Conservation (phyloP, 768 basidiomycete genomes). For the Boletus barrowsii region DNA sequence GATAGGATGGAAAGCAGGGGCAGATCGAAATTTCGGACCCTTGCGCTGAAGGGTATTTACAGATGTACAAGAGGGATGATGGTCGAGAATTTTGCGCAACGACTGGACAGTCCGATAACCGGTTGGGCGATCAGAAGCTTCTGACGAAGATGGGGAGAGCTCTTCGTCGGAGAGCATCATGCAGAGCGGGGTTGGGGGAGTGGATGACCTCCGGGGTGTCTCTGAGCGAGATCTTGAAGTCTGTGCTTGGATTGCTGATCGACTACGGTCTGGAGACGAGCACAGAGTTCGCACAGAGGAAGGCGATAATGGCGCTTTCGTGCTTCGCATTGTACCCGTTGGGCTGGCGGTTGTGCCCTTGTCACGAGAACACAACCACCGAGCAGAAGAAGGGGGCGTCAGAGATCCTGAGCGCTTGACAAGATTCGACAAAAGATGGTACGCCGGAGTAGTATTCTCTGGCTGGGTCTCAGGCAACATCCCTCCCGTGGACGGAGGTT, state of each 20-base stretch:
- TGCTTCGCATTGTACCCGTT: slow-evolving; percentile 25
- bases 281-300: slow-evolving; percentile 10
- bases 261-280: slow-evolving; percentile 15
- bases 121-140: slow-evolving; percentile 47
- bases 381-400: slow-evolving; percentile 22
- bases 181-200: slow-evolving; percentile 28
- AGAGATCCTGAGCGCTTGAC: slow-evolving; percentile 36
- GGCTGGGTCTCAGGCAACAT: slow-evolving; percentile 35
- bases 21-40: slow-evolving; percentile 9
- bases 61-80: slow-evolving; percentile 37
- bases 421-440: slow-evolving; percentile 60
- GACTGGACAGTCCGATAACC: slow-evolving; percentile 64
- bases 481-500: neutral
- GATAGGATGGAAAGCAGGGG: slow-evolving; percentile 34
- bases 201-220: slow-evolving; percentile 26
- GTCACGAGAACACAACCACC: slow-evolving; percentile 32
- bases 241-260: slow-evolving; percentile 5
- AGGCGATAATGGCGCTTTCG: slow-evolving; percentile 12
- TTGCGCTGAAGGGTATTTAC: slow-evolving; percentile 15
- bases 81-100: slow-evolving; percentile 68
- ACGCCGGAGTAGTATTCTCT: slow-evolving; percentile 53
- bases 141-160: slow-evolving; percentile 46
- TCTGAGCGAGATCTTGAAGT: slow-evolving; percentile 27
- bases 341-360: slow-evolving; percentile 35
- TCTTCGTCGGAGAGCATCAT: slow-evolving; percentile 63